Evolutionary conservation across 768 basidiomycete genomes (phyloP).

Genomic region (Psilocybe azurescens): DNA sequence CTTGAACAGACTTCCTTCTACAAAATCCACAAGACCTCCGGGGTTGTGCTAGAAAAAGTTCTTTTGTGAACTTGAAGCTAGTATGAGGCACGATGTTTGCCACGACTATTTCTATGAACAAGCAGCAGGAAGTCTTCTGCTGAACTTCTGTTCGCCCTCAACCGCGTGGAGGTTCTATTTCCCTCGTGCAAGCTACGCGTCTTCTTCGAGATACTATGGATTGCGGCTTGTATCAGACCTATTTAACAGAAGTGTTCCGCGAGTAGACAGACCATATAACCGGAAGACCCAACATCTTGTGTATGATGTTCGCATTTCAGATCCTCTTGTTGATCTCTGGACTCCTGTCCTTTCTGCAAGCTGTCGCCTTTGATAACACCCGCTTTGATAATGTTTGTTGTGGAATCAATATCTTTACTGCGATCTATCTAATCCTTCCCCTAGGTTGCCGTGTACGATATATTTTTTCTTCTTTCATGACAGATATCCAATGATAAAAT

Average conservation of each 20-base stretch:
- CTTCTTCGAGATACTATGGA: neutral
- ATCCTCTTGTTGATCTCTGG: constrained; percentile 8
- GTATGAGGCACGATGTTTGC: constrained; percentile 16
- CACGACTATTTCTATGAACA: constrained; percentile 16
- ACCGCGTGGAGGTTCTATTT: constrained; percentile 19
- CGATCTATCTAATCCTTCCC: neutral
- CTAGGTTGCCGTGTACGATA: constrained; percentile 61
- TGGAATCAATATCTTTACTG: neutral
- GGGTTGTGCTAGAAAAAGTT: constrained; percentile 18
- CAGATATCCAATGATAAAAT: constrained; percentile 2
- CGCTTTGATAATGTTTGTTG: constrained; percentile 66
- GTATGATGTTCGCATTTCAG: constrained; percentile 15
- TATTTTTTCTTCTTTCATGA: neutral
- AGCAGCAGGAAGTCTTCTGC: constrained; percentile 10
- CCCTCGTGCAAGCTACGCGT: constrained; percentile 6
- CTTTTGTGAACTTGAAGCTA: constrained; percentile 21
- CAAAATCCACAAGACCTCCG: constrained; percentile 3
- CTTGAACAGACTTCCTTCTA: constrained; percentile 7
- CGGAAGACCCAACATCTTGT: constrained; percentile 3
- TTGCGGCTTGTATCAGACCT: constrained; percentile 14
- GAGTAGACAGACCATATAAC: neutral
- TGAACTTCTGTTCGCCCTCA: constrained; percentile 15
- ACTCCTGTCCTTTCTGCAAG: constrained; percentile 12
- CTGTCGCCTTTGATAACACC: constrained; percentile 55
- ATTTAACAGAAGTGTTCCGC: constrained; percentile 17